Percentiles rank a stretch among this genome's conserved stretches.
Evolutionary conservation across 2,329 filamentous ascomycete genomes (phyloP).

Genomic region (Xylaria sp.): DNA sequence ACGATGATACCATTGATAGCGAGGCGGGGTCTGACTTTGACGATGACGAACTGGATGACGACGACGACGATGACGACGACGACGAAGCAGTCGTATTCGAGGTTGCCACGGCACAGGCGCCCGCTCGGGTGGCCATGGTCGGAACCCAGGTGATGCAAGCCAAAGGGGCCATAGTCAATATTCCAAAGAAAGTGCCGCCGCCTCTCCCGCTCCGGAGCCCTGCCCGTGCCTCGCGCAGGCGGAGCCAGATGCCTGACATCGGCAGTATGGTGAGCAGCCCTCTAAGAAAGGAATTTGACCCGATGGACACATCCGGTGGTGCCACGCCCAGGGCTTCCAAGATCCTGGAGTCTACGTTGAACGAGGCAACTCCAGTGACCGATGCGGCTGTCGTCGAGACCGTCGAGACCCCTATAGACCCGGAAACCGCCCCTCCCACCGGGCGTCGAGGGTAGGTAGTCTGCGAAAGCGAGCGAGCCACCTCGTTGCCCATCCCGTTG

Average conservation of each 20-base stretch:
- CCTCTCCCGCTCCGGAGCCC: conserved; percentile 82
- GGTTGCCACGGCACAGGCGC: conserved; percentile 66
- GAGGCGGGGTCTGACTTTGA: conserved; percentile 47
- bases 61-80: conserved; percentile 55
- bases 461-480: conserved; percentile 32
- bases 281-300: conserved; percentile 59
- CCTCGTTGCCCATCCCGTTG: conserved; percentile 13
- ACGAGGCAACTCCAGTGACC: background rate
- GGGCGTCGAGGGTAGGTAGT: conserved; percentile 34
- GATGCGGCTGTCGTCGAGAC: background rate
- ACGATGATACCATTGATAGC: conserved; percentile 49
- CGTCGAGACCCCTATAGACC: conserved; percentile 18
- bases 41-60: conserved; percentile 51
- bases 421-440: background rate
- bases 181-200: conserved; percentile 81
- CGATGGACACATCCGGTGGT: conserved; percentile 38
- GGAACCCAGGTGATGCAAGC: conserved; percentile 74
- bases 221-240: conserved; percentile 66
- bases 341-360: conserved; percentile 16
- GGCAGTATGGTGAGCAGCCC: conserved; percentile 58
- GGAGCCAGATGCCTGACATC: conserved; percentile 70
- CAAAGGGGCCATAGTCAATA: conserved; percentile 83
- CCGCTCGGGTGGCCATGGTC: conserved; percentile 66
- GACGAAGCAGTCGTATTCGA: conserved; percentile 77
- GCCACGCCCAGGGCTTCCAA: conserved; percentile 41